These are phyloP conservation scores for Batrachochytrium dendrobatidis DNA, from an alignment of 371 early-diverging fungal genomes.

Conservation along the genomic window DNA sequence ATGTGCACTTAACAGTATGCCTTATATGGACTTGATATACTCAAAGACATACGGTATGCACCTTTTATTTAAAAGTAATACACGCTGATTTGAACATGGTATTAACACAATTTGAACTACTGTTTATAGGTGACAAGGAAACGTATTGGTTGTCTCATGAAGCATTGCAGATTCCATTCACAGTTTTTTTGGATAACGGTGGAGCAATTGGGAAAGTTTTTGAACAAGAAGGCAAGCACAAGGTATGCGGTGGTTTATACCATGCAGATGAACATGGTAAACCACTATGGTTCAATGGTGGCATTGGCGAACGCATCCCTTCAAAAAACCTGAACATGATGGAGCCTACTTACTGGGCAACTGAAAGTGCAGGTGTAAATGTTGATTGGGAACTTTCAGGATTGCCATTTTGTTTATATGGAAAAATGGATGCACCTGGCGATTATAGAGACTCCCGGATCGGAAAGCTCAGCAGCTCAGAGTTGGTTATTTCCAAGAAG, in stretches of 20 bases:
- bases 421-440: too few species aligned
- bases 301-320: conserved; percentile 11
- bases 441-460: too few species aligned
- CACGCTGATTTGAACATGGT: background rate
- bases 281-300: conserved; percentile 39
- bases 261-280: conserved; percentile 23
- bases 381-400: conserved; percentile 17
- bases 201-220: conserved; percentile 15
- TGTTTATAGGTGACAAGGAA: conserved; percentile 24
- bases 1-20: conserved; percentile 25
- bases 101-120: background rate
- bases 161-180: conserved; percentile 10
- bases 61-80: background rate
- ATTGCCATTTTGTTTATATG: conserved; percentile 19
- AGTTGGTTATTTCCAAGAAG: background rate
- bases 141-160: conserved; percentile 22
- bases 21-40: background rate
- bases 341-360: conserved; percentile 11
- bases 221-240: background rate
- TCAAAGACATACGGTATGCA: background rate
- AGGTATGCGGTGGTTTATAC: conserved; percentile 19
- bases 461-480: background rate
- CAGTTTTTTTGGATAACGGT: conserved; percentile 5
- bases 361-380: conserved; percentile 6
- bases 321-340: background rate